These are phyloP conservation scores for Epicoccum sorghinum DNA, from an alignment of 2,329 filamentous ascomycete genomes.

Conservation along the genomic window DNA sequence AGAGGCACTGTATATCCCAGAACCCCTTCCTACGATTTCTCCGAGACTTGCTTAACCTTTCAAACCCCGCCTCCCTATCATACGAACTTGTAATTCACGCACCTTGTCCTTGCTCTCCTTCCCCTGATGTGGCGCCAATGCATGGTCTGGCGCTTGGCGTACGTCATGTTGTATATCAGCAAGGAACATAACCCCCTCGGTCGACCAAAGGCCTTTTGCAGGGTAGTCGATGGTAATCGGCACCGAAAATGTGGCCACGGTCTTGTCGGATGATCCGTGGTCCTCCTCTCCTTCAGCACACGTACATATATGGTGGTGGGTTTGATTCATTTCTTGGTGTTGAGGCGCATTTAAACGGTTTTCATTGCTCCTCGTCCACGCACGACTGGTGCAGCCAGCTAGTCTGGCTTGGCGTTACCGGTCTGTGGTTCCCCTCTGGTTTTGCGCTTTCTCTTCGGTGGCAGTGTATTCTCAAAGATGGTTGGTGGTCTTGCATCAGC, in stretches of 20 bases:
- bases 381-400: constrained; percentile 14
- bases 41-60: neutral
- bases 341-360: constrained; percentile 19
- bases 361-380: constrained; percentile 6
- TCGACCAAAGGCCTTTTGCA: constrained; percentile 23
- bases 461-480: constrained; percentile 16
- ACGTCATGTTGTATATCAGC: constrained; percentile 31
- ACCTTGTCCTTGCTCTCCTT: constrained; percentile 30
- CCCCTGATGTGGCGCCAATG: constrained; percentile 29
- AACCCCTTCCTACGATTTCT: neutral
- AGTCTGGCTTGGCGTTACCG: constrained; percentile 16
- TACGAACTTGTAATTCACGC: constrained; percentile 40
- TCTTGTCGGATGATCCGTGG: constrained; percentile 21
- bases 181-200: constrained; percentile 17
- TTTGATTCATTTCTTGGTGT: constrained; percentile 29
- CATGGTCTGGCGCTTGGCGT: constrained; percentile 40
- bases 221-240: constrained; percentile 14
- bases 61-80: constrained; percentile 15
- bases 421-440: constrained; percentile 1
- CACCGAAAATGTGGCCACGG: constrained; percentile 22
- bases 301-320: constrained; percentile 34
- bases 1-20: neutral
- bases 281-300: constrained; percentile 28
- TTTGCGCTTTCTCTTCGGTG: constrained; percentile 10
- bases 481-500: constrained; percentile 10